phyloP scores from a whole-genome alignment of 208 protist genomes.

The Angomonas deanei region DNA sequence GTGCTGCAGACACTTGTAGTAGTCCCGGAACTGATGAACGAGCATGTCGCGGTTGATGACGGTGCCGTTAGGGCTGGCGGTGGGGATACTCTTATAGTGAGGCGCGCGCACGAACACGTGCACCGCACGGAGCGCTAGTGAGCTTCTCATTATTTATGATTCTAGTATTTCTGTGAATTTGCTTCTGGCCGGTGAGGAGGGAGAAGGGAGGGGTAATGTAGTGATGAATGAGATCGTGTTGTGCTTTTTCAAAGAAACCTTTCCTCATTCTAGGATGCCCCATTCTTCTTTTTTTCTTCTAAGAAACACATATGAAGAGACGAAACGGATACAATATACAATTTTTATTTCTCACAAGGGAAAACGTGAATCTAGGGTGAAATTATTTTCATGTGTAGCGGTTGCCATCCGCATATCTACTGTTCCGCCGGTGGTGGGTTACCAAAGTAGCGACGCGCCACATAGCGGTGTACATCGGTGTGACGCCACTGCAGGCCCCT shows the following conservation, averaged over 20 bases:
- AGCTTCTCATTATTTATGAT: conserved; percentile 18
- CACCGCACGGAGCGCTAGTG: conserved; percentile 20
- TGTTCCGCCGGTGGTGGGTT: conserved; percentile 44
- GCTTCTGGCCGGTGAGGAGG: neutral
- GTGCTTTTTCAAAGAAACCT: neutral
- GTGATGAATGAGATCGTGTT: neutral
- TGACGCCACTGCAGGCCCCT: conserved; percentile 58
- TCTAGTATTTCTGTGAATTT: neutral
- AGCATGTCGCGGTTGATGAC: conserved; percentile 88
- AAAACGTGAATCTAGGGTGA: conserved; percentile 4
- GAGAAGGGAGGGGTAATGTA: neutral
- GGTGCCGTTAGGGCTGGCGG: conserved; percentile 74
- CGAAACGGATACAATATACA: conserved; percentile 4
- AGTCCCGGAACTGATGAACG: conserved; percentile 85
- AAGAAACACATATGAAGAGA: conserved; percentile 5
- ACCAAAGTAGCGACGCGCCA: conserved; percentile 62
- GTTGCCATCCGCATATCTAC: too few relatives aligned
- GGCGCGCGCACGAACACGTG: conserved; percentile 88
- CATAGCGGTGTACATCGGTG: conserved; percentile 80
- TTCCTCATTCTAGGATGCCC: neutral
- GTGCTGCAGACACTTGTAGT: conserved; percentile 84
- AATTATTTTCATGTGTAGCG: too few relatives aligned
- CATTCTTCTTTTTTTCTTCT: neutral
- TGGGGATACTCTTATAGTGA: conserved; percentile 75
- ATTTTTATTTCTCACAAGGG: conserved; percentile 5